These are phyloP conservation scores for Coemansia sp. DNA, from an alignment of 192 early-diverging fungal genomes.

Conservation along the genomic window DNA sequence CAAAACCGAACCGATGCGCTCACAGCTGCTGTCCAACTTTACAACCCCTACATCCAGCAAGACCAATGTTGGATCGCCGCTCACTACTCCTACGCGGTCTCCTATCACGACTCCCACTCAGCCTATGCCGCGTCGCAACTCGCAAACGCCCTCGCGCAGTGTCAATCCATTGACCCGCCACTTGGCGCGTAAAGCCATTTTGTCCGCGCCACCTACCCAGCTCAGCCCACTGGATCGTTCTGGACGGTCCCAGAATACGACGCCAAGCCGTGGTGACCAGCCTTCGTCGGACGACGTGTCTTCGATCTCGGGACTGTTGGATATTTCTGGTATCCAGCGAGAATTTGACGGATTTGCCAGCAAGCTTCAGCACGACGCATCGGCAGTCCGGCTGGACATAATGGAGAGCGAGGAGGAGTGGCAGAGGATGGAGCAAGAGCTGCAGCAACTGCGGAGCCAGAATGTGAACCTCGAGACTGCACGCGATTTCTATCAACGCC, in stretches of 20 bases:
- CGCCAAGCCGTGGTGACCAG: constrained; percentile 10
- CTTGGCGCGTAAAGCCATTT: constrained; percentile 40
- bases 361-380: constrained; percentile 38
- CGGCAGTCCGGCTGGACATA: constrained; percentile 34
- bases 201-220: constrained; percentile 15
- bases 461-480: constrained; percentile 21
- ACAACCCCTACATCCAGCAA: constrained; percentile 19
- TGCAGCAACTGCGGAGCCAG: constrained; percentile 18
- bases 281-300: constrained; percentile 8
- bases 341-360: constrained; percentile 41
- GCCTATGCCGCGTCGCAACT: constrained; percentile 14
- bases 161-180: constrained; percentile 50
- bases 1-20: constrained; percentile 45
- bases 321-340: constrained; percentile 25
- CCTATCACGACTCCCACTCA: constrained; percentile 3
- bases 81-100: constrained; percentile 20
- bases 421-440: constrained; percentile 31
- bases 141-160: constrained; percentile 32
- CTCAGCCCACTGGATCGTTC: constrained; percentile 6
- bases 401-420: constrained; percentile 40
- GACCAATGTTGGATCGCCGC: neutral
- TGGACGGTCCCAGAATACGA: neutral
- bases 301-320: constrained; percentile 18
- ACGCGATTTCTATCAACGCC: constrained; percentile 24
- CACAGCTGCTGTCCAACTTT: constrained; percentile 25